Base-by-base conservation (phyloP, 2,329 filamentous ascomycete species). In the Keithomyces neogunnii region DNA sequence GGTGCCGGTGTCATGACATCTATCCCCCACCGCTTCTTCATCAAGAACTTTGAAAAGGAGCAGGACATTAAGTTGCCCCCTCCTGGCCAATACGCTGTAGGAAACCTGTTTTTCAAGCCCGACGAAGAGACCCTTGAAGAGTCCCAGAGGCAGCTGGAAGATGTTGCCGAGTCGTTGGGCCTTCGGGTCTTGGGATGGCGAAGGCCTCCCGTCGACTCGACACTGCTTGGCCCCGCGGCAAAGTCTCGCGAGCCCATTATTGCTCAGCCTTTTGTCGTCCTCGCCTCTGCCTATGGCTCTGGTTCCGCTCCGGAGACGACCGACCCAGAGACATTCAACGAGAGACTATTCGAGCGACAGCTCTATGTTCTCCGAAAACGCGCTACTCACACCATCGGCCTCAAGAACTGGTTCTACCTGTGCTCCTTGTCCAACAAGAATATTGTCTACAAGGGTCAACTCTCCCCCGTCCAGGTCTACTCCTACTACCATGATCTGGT, bases 1-100 rank as follows among this genome's bases (percentile, higher is more conserved):
- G 93, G 93, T 69, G 93, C 93, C 63, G 93, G 93, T 81, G 92
- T 97, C 66, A 99, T 99, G 93, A 97, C 92, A 60, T 96, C 91
- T 54, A 96, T 99, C 64, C 93, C 93, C 54, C 92, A 97, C 77
- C 90, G 86, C 72, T 97, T 99, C 77, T 97, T 99, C 70, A 78
- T 96, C 68, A 99, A 97, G 80, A 95, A 97, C 71, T 97, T 97
- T 70, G 90, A 89, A 70, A 86, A 86, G 62, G 89, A 96, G 73
- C 86, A 89, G 66, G 87, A 85, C 67, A 85, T 93, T 66, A 86
- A 89, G 71, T 78, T 99, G 57, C 93, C 93, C 55, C 85, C 87
- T 57, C 77, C 85, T 58, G 93, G 92, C 62, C 89, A 97, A 73
- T 99, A 99, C 74, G 93, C 93, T 55, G 91, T 91, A 63, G 92